Evolutionary conservation across 805 yeast genomes (phyloP).

Genomic region (Starmera pachycereana): DNA sequence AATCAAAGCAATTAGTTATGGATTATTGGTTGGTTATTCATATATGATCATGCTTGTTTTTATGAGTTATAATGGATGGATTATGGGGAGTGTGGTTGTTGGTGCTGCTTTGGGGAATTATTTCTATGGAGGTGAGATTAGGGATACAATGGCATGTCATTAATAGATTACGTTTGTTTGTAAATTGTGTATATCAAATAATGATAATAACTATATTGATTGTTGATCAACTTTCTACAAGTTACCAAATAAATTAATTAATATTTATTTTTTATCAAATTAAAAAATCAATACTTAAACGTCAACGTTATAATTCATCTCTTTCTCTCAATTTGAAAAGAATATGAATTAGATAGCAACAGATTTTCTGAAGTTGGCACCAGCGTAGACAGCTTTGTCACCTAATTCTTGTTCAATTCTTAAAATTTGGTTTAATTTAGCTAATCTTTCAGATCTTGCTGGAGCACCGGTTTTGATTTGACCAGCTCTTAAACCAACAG

Average conservation of each 20-base stretch:
- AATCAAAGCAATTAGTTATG: slow-evolving; percentile 39
- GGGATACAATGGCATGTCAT: slow-evolving; percentile 19
- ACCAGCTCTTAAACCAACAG: slow-evolving; percentile 97
- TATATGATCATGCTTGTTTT: slow-evolving; percentile 70
- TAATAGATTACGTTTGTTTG: no score
- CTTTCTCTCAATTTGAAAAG: no score
- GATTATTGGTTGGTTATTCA: slow-evolving; percentile 57
- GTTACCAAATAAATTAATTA: no score
- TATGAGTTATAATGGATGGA: slow-evolving; percentile 85
- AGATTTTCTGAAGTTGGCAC: slow-evolving; percentile 68
- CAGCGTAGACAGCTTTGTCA: slow-evolving; percentile 94
- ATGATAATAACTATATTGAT: no score
- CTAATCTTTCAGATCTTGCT: slow-evolving; percentile 99
- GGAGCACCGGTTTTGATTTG: slow-evolving; percentile 99
- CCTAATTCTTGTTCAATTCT: slow-evolving; percentile 99
- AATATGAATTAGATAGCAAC: slow-evolving; percentile 19
- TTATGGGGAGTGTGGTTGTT: slow-evolving; percentile 58
- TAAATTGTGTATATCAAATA: no score
- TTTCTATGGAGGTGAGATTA: slow-evolving; percentile 36
- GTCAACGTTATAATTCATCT: no score
- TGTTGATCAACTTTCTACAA: no score
- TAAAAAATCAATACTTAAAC: no score
- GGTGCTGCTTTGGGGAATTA: slow-evolving; percentile 70
- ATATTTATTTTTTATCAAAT: no score
- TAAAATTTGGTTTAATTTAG: slow-evolving; percentile 95